phyloP scores from a whole-genome alignment of 2,329 filamentous ascomycete genomes.

The Fusarium nematophilum region DNA sequence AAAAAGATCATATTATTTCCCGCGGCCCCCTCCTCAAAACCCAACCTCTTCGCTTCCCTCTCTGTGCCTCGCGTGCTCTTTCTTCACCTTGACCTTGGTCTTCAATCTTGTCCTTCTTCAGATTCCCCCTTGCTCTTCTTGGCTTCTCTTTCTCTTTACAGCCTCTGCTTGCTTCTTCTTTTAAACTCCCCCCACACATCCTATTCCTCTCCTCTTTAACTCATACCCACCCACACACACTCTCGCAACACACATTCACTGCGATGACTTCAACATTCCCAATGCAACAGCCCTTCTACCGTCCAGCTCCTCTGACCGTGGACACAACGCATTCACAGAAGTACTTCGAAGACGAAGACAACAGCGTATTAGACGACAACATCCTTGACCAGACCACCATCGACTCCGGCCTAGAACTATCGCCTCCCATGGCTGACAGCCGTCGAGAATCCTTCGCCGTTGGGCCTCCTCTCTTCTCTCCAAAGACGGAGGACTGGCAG shows the following conservation, averaged over 20 bases:
- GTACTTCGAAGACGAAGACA: conserved; percentile 70
- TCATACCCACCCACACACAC: conserved; percentile 28
- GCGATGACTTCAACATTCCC: conserved; percentile 63
- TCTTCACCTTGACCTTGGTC: conserved; percentile 37
- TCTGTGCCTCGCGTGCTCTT: conserved; percentile 36
- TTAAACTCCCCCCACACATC: conserved; percentile 24
- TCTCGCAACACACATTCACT: conserved; percentile 29
- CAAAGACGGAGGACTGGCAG: conserved; percentile 73
- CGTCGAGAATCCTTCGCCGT: conserved; percentile 73
- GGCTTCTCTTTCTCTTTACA: conserved; percentile 37
- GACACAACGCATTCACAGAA: conserved; percentile 66
- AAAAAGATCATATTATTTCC: conserved; percentile 44
- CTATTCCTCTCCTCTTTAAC: conserved; percentile 16
- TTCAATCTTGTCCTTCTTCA: conserved; percentile 37
- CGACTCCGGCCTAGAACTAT: conserved; percentile 72
- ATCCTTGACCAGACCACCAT: conserved; percentile 69
- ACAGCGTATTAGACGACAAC: conserved; percentile 69
- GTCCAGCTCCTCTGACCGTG: conserved; percentile 61
- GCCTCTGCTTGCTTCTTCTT: conserved; percentile 36
- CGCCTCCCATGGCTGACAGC: conserved; percentile 71
- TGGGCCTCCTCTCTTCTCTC: conserved; percentile 68
- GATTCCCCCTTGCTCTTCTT: conserved; percentile 37
- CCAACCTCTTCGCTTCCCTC: conserved; percentile 39
- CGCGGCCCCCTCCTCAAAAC: conserved; percentile 38
- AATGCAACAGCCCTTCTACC: conserved; percentile 63